These are phyloP conservation scores for Amniculicola lignicola DNA, from an alignment of 495 filamentous ascomycete genomes.

Conservation along the genomic window DNA sequence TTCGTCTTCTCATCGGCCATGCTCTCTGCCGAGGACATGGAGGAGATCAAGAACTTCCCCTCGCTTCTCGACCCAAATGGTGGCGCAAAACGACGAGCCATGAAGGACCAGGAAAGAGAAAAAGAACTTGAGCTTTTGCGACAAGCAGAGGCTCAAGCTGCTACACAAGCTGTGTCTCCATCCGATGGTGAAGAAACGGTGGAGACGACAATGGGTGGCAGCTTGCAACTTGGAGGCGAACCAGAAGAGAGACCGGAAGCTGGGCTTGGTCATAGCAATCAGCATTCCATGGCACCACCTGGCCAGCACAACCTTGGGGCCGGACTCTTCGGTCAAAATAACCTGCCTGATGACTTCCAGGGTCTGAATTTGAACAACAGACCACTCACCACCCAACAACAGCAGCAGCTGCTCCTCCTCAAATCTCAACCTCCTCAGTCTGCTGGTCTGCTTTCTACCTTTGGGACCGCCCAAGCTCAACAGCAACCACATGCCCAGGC, in stretches of 20 bases:
- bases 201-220: constrained; percentile 70
- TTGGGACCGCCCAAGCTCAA: constrained; percentile 49
- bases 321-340: constrained; percentile 48
- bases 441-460: constrained; percentile 52
- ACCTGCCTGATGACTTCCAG: constrained; percentile 52
- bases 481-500: constrained; percentile 43
- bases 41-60: constrained; percentile 60
- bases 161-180: constrained; percentile 44
- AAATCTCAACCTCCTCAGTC: constrained; percentile 57
- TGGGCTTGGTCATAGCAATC: constrained; percentile 50
- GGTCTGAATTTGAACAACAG: constrained; percentile 59
- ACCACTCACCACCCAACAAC: constrained; percentile 75
- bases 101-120: constrained; percentile 54
- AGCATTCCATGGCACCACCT: constrained; percentile 66
- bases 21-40: constrained; percentile 53
- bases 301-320: constrained; percentile 54
- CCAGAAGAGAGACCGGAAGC: constrained; percentile 65
- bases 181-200: constrained; percentile 31
- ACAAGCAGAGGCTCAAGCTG: constrained; percentile 57
- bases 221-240: constrained; percentile 84
- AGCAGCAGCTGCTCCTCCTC: constrained; percentile 61
- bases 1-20: constrained; percentile 57
- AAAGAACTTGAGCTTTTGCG: constrained; percentile 54
- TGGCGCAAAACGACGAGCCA: constrained; percentile 68
- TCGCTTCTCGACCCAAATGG: constrained; percentile 78